A percentile compares a stretch with the other conserved stretches of the same genome.
Conservation (phyloP, 768 basidiomycete species). For the Lentinula detonsa region DNA sequence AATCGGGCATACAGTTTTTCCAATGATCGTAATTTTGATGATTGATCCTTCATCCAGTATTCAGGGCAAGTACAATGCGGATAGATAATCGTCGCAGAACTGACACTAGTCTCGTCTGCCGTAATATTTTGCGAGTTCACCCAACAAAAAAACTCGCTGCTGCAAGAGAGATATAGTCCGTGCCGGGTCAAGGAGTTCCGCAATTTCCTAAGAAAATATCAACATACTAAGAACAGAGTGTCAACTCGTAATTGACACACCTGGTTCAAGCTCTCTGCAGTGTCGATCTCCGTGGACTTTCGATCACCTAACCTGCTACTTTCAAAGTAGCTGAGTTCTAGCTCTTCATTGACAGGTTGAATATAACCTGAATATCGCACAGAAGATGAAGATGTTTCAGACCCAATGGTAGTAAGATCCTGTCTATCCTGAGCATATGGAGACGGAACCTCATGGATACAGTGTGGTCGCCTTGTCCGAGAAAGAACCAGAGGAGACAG, state of each 20-base stretch:
- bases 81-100: not conserved
- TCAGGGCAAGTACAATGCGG: no score
- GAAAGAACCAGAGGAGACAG: slow-evolving; percentile 21
- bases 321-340: slow-evolving; percentile 47
- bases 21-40: no score
- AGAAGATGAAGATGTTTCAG: slow-evolving; percentile 12
- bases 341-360: slow-evolving; percentile 42
- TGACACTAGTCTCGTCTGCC: not conserved
- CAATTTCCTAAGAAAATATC: not conserved
- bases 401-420: not conserved
- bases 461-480: slow-evolving; percentile 23
- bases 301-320: slow-evolving; percentile 2
- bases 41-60: no score
- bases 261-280: not conserved
- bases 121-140: slow-evolving; percentile 42
- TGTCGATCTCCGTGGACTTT: not conserved
- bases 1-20: no score
- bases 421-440: slow-evolving; percentile 7
- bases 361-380: slow-evolving; percentile 54
- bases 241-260: slow-evolving; percentile 5
- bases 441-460: slow-evolving; percentile 51
- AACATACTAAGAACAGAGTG: not conserved
- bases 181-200: slow-evolving; percentile 9
- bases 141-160: slow-evolving; percentile 51
- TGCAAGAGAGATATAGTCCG: slow-evolving; percentile 47